Conservation (phyloP, 768 basidiomycete species). For the Crassisporium funariophilum region DNA sequence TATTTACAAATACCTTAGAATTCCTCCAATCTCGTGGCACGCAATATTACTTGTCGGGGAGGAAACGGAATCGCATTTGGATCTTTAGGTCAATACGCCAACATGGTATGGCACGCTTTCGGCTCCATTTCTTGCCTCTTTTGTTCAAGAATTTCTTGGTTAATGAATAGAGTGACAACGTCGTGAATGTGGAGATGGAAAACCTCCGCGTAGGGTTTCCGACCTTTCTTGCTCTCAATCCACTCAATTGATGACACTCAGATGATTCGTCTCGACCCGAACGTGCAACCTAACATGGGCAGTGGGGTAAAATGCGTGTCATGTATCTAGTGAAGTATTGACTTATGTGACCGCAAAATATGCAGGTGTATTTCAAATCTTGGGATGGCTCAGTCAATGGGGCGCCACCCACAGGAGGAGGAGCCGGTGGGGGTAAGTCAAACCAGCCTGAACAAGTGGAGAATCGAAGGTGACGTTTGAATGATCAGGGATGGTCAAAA, state of each 20-base stretch:
- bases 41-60: conserved; percentile 55
- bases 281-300: conserved; percentile 57
- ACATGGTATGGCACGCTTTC: conserved; percentile 39
- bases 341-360: conserved; percentile 2
- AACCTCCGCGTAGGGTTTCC: conserved; percentile 42
- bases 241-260: conserved; percentile 15
- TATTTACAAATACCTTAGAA: conserved; percentile 41
- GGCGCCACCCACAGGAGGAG: conserved; percentile 56
- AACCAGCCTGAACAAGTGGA: background rate
- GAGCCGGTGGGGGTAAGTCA: conserved; percentile 48
- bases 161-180: conserved; percentile 49
- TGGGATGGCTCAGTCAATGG: conserved; percentile 56
- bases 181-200: conserved; percentile 52
- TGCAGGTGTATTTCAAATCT: conserved; percentile 57
- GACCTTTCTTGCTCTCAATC: background rate
- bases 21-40: conserved; percentile 51
- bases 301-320: conserved; percentile 39
- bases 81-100: conserved; percentile 57
- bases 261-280: conserved; percentile 49
- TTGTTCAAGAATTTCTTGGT: background rate
- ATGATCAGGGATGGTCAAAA: conserved; percentile 43
- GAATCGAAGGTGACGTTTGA: conserved; percentile 6
- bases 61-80: conserved; percentile 65
- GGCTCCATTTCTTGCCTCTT: too few species aligned
- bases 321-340: background rate